Conservation (phyloP, 2,329 filamentous ascomycete species). For the Microsporum audouinii region DNA sequence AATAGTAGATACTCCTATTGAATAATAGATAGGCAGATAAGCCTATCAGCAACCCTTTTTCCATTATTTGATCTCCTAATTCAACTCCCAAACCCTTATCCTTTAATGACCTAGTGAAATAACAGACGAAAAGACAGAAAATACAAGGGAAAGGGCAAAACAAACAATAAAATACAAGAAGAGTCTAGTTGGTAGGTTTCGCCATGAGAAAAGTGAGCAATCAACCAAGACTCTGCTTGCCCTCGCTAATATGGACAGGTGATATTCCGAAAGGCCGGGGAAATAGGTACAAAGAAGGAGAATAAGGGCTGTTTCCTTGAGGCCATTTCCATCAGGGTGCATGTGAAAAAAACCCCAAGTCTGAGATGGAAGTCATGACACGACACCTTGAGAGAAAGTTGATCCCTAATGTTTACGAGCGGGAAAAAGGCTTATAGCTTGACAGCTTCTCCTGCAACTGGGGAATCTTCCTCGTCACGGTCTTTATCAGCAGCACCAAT, state of each 20-base stretch:
- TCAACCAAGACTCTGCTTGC: not conserved
- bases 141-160: not conserved
- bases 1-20: not conserved
- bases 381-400: not conserved
- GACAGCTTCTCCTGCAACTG: conserved; percentile 6
- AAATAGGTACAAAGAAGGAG: not conserved
- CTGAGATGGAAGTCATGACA: not conserved
- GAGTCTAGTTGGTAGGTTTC: too few species aligned
- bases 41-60: not conserved
- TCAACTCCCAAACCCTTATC: not conserved
- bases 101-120: not conserved
- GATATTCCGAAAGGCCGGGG: not conserved
- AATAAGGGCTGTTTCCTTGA: not conserved
- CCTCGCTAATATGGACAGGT: not conserved
- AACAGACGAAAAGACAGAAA: not conserved
- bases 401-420: not conserved
- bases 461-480: conserved; percentile 23
- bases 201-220: not conserved
- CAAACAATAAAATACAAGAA: not conserved
- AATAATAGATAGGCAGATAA: not conserved
- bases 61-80: not conserved
- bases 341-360: not conserved
- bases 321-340: not conserved
- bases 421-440: not conserved
- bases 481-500: conserved; percentile 30